A percentile compares a stretch with the other conserved stretches of the same genome.
These are phyloP conservation scores for Xenosphaeropsis pyriputrescens DNA, from an alignment of 2,329 filamentous ascomycete species.

Conservation along the genomic window DNA sequence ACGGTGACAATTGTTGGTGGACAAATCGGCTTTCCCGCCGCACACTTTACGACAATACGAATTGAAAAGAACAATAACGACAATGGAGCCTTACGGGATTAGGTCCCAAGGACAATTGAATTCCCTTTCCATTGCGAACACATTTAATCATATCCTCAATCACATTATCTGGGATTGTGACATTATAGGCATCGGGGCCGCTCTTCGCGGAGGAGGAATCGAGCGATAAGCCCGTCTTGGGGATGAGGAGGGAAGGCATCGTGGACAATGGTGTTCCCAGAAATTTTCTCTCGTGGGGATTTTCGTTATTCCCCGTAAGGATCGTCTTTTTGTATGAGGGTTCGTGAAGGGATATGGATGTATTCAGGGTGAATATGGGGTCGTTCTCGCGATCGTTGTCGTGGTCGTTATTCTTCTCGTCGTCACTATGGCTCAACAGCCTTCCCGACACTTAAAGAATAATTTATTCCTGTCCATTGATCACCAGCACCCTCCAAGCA, in stretches of 20 bases:
- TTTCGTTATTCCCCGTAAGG: no score
- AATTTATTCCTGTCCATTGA: not conserved
- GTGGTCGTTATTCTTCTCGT: not conserved
- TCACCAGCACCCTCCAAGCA: not conserved
- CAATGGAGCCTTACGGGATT: conserved; percentile 37
- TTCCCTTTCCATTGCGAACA: conserved; percentile 37
- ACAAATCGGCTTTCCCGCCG: no score
- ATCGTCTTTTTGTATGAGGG: no score
- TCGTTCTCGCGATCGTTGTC: not conserved
- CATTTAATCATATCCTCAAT: conserved; percentile 49
- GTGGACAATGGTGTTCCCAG: conserved; percentile 6
- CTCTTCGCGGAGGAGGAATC: conserved; percentile 29
- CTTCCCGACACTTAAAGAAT: not conserved
- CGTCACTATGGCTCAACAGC: not conserved
- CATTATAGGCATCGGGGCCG: conserved; percentile 39
- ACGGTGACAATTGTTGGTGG: no score
- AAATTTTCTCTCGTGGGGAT: no score
- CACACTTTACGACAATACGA: no score
- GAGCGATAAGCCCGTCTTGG: conserved; percentile 41
- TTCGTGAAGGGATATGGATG: not conserved
- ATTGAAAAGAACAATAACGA: no score
- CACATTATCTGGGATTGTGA: conserved; percentile 40
- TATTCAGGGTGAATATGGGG: not conserved
- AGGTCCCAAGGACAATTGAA: conserved; percentile 41
- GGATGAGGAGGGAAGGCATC: conserved; percentile 40